Evolutionary conservation across 192 early-diverging fungal species (phyloP).

Genomic region (Linnemannia elongata): DNA sequence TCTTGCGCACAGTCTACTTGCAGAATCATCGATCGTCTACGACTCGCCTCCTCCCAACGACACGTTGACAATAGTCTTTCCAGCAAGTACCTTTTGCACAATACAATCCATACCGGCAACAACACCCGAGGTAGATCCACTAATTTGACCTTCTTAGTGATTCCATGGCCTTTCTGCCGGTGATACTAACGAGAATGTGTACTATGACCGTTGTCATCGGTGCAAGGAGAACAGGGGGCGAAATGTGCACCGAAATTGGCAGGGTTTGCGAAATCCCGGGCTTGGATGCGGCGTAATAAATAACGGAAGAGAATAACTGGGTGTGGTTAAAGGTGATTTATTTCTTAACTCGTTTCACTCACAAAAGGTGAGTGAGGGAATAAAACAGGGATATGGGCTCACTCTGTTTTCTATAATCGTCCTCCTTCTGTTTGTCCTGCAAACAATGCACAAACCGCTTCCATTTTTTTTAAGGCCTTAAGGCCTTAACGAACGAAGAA

Average conservation of each 20-base stretch:
- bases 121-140: conserved; percentile 64
- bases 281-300: no score
- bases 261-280: conserved; percentile 65
- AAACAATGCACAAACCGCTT: no score
- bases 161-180: conserved; percentile 69
- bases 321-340: no score
- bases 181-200: conserved; percentile 69
- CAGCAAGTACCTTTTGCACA: conserved; percentile 3
- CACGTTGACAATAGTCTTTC: conserved; percentile 32
- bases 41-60: conserved; percentile 66
- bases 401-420: no score
- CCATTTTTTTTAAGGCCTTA: no score
- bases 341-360: no score
- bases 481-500: no score
- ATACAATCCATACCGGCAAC: conserved; percentile 53
- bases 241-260: conserved; percentile 61
- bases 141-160: conserved; percentile 73
- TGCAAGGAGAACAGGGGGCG: conserved; percentile 14
- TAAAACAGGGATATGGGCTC: no score
- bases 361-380: no score
- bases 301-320: no score
- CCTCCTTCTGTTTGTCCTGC: no score
- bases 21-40: conserved; percentile 58
- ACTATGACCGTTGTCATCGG: conserved; percentile 66
- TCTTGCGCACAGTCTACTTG: background rate